phyloP scores from a whole-genome alignment of 345 rosid genomes.

The Citrus sinensis region DNA sequence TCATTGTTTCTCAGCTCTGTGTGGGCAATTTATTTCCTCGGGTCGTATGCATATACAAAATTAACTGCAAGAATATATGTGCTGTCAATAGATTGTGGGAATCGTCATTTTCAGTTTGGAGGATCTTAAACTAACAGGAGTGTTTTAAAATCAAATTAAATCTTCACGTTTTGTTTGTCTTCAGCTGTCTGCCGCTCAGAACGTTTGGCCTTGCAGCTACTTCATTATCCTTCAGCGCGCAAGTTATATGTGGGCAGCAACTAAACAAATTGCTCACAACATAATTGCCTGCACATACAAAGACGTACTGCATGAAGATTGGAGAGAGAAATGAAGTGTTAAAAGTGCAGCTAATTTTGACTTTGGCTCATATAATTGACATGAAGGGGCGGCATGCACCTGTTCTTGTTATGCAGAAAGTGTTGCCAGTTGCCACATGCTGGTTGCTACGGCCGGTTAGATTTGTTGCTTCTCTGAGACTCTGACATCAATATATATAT shows the following conservation, averaged over 20 bases:
- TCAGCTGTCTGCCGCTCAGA: no score
- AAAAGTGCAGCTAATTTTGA: slow-evolving; percentile 24
- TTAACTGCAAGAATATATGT: no score
- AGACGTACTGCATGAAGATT: not conserved
- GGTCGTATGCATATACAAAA: not conserved
- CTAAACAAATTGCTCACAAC: not conserved
- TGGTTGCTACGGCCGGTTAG: not conserved
- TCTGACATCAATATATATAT: not conserved
- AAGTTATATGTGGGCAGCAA: not conserved
- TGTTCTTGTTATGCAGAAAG: not conserved
- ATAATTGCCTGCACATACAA: not conserved
- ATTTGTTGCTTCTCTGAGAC: not conserved
- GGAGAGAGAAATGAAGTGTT: not conserved
- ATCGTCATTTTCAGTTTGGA: no score
- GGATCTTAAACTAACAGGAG: no score
- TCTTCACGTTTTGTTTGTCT: no score
- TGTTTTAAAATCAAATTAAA: no score
- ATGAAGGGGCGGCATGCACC: not conserved
- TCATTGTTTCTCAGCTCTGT: not conserved
- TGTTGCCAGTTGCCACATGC: not conserved
- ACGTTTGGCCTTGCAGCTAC: no score
- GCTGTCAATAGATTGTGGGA: no score
- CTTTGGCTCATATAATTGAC: slow-evolving; percentile 2
- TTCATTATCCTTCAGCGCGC: not conserved
- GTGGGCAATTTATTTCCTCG: not conserved